These are phyloP conservation scores for Saccharomycodes ludwigii DNA, from an alignment of 805 yeast genomes.

Conservation along the genomic window DNA sequence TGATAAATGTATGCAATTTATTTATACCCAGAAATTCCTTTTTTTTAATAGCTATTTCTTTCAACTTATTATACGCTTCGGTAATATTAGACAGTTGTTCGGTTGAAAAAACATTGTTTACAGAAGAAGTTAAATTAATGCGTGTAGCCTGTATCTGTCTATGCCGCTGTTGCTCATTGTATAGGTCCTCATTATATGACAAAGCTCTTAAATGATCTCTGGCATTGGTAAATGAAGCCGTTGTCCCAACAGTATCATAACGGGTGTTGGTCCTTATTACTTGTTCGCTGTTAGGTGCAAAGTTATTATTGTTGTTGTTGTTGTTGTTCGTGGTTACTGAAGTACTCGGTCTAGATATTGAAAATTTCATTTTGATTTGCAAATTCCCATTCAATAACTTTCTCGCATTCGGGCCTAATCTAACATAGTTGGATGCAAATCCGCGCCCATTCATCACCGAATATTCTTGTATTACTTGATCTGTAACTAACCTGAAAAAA, in stretches of 20 bases:
- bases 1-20: constrained; percentile 12
- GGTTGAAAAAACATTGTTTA: constrained; percentile 11
- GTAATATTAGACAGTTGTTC: constrained; percentile 15
- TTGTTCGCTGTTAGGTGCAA: background rate
- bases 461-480: constrained; percentile 56
- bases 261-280: background rate
- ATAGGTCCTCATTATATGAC: constrained; percentile 9
- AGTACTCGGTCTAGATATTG: constrained; percentile 11
- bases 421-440: constrained; percentile 67
- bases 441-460: constrained; percentile 65
- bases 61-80: constrained; percentile 15
- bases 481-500: constrained; percentile 63
- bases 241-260: background rate
- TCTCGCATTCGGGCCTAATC: constrained; percentile 44
- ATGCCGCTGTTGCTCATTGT: too few relatives aligned
- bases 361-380: constrained; percentile 40
- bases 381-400: constrained; percentile 32
- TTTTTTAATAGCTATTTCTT: constrained; percentile 11
- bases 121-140: too few relatives aligned
- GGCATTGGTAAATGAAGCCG: constrained; percentile 8
- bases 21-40: too few relatives aligned
- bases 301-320: background rate
- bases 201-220: constrained; percentile 9
- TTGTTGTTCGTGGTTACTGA: constrained; percentile 3
- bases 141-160: too few relatives aligned